Evolutionary conservation across 345 rosid species (phyloP).

Genomic region (Pseudoturritis turrita): DNA sequence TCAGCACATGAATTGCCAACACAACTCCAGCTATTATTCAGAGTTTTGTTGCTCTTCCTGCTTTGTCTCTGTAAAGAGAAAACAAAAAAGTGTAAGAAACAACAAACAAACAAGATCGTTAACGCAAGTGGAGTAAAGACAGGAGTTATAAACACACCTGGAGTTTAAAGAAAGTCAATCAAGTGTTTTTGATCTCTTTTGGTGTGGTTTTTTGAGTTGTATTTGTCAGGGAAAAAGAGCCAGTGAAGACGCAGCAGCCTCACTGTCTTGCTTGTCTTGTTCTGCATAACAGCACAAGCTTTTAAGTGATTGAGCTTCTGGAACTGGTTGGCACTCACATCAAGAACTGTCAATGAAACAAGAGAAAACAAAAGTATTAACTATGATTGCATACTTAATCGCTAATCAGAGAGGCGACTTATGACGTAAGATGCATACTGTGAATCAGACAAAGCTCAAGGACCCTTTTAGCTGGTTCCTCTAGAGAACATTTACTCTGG

Average conservation of each 20-base stretch:
- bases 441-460: background rate
- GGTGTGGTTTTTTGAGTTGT: constrained; percentile 19
- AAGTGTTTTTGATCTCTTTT: background rate
- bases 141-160: constrained; percentile 22
- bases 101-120: constrained; percentile 12
- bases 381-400: constrained; percentile 2
- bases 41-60: constrained; percentile 8
- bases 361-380: background rate
- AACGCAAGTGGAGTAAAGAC: constrained; percentile 31
- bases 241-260: constrained; percentile 8
- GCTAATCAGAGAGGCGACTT: background rate
- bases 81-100: background rate
- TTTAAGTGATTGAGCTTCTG: constrained; percentile 23
- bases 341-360: constrained; percentile 12
- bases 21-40: constrained; percentile 26
- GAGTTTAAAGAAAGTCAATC: constrained; percentile 12
- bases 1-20: constrained; percentile 35
- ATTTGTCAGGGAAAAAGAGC: constrained; percentile 13
- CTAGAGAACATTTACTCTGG: background rate
- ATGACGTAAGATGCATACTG: constrained; percentile 4
- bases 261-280: constrained; percentile 25
- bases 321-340: constrained; percentile 25
- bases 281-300: constrained; percentile 20
- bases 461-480: constrained; percentile 11
- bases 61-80: constrained; percentile 9